Conservation (phyloP, 169 alveolate species). For the Plasmodium gonderi region DNA sequence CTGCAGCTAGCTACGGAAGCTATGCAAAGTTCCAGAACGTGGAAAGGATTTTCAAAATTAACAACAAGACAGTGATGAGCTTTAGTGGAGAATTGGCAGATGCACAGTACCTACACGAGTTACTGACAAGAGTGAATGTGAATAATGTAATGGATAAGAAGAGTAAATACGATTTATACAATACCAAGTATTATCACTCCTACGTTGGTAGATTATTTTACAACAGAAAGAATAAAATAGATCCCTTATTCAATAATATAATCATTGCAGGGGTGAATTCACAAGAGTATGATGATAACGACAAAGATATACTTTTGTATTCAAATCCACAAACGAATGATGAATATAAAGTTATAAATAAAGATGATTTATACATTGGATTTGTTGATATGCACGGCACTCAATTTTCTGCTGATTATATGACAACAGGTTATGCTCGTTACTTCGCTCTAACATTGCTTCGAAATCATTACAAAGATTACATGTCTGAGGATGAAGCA, state of each 20-base stretch:
- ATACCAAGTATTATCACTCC: constrained; percentile 35
- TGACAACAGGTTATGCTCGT: constrained; percentile 78
- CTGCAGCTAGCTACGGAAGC: constrained; percentile 75
- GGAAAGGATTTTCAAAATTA: constrained; percentile 60
- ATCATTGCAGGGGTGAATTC: constrained; percentile 78
- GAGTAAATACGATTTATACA: constrained; percentile 37
- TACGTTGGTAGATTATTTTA: constrained; percentile 71
- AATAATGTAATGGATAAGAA: constrained; percentile 40
- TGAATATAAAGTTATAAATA: constrained; percentile 59
- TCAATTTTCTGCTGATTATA: constrained; percentile 75
- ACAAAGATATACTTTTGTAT: constrained; percentile 31
- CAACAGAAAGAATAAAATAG: constrained; percentile 75
- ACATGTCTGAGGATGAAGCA: constrained; percentile 81
- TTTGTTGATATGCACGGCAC: constrained; percentile 81
- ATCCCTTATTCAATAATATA: constrained; percentile 75
- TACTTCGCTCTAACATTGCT: constrained; percentile 79
- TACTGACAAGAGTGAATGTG: constrained; percentile 47
- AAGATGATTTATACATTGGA: constrained; percentile 67
- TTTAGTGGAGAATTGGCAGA: constrained; percentile 72
- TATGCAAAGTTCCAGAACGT: constrained; percentile 73
- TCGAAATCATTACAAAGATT: constrained; percentile 76
- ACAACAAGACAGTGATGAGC: constrained; percentile 74
- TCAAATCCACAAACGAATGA: constrained; percentile 10
- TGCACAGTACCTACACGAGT: constrained; percentile 63
- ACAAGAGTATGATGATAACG: constrained; percentile 77